Percentiles rank a stretch among this genome's conserved stretches.
Evolutionary conservation across 306 rosid species (phyloP).

Genomic region (Cucurbita pepo): DNA sequence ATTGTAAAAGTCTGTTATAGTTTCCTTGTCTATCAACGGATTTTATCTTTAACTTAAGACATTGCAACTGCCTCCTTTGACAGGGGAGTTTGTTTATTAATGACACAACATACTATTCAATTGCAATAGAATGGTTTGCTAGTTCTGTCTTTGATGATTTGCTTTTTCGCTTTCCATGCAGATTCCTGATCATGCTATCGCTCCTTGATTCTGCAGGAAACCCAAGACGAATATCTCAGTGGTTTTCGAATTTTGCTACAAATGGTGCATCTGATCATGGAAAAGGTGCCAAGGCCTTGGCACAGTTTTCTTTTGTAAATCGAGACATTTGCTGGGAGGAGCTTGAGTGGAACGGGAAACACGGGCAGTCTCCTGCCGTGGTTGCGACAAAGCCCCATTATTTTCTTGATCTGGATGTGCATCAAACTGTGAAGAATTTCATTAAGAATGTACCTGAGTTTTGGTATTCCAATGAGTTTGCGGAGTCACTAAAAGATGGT

Average conservation of each 20-base stretch:
- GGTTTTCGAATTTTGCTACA: slow-evolving; percentile 51
- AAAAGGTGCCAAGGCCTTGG: slow-evolving; percentile 60
- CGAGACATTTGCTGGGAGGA: slow-evolving; percentile 94
- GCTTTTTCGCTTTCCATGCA: slow-evolving; percentile 1
- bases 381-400: slow-evolving; percentile 96
- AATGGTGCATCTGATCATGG: slow-evolving; percentile 48
- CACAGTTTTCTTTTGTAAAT: slow-evolving; percentile 68
- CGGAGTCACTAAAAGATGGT: slow-evolving; percentile 70
- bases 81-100: not conserved
- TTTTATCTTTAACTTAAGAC: not conserved
- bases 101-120: not conserved
- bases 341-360: slow-evolving; percentile 93
- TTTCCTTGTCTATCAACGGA: not conserved
- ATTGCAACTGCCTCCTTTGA: not conserved
- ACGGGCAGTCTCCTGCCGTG: slow-evolving; percentile 92
- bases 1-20: not conserved
- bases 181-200: slow-evolving; percentile 17
- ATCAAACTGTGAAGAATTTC: slow-evolving; percentile 60
- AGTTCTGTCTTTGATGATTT: not conserved
- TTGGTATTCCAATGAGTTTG: slow-evolving; percentile 77
- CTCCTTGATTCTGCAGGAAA: slow-evolving; percentile 40
- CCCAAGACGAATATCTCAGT: slow-evolving; percentile 41
- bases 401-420: slow-evolving; percentile 72
- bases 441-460: slow-evolving; percentile 70
- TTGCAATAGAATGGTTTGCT: not conserved